Conservation (phyloP, 495 filamentous ascomycete genomes). For the Penicillium waksmanii region DNA sequence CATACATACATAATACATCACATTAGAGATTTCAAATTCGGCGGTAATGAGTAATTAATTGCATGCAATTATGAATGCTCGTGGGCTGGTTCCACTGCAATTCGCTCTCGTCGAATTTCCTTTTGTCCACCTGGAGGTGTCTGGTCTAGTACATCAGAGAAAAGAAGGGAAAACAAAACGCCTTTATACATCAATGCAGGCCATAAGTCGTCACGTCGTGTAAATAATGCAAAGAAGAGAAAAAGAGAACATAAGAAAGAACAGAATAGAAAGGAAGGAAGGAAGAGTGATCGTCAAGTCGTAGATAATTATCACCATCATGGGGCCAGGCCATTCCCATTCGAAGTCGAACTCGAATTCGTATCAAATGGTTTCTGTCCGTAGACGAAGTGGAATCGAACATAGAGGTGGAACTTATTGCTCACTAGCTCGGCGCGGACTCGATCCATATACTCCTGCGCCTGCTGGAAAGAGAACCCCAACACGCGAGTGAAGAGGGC, state of each 20-base stretch:
- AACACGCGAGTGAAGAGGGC: slow-evolving; percentile 59
- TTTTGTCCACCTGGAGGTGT: neutral
- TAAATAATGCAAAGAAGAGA: neutral
- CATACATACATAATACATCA: too few species aligned
- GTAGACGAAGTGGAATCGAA: slow-evolving; percentile 44
- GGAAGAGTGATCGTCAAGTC: neutral
- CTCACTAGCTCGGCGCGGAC: slow-evolving; percentile 40
- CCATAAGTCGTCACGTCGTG: slow-evolving; percentile 16
- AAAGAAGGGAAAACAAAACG: neutral
- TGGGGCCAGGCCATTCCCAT: slow-evolving; percentile 5
- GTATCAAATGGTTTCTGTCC: slow-evolving; percentile 40
- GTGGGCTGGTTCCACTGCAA: too few species aligned
- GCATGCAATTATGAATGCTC: too few species aligned
- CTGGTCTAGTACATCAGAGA: slow-evolving; percentile 10
- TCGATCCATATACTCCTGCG: slow-evolving; percentile 38
- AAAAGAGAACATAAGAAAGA: neutral
- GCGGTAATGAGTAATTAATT: too few species aligned
- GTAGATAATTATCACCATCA: neutral
- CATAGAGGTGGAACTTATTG: slow-evolving; percentile 38
- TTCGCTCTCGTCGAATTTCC: neutral
- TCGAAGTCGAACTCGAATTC: neutral
- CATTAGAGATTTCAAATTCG: too few species aligned
- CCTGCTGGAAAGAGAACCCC: slow-evolving; percentile 46
- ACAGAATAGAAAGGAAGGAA: neutral
- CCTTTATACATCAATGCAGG: slow-evolving; percentile 19